Evolutionary conservation across 2,329 filamentous ascomycete genomes (phyloP), one percentile per base, ranked within the genome.

Genomic region (Ophiostoma fasciatum): DNA sequence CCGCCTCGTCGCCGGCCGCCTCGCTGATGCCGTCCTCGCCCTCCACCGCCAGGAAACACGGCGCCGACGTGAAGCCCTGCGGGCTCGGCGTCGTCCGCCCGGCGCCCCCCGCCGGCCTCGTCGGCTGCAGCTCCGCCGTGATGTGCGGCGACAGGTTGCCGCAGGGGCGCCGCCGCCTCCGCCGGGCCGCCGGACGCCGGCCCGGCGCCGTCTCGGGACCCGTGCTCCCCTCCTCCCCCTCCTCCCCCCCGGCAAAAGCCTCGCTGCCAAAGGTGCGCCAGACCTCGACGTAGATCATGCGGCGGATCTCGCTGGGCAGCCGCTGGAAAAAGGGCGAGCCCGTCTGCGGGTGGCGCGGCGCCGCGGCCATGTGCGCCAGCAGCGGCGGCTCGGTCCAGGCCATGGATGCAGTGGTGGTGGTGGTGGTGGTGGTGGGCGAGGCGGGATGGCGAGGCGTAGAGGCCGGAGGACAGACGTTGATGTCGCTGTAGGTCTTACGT

Each of bases 271-370:
- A 45, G 27, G 4, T 33, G 15, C 44, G 40, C 48, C 49, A 54
- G 23, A 48, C 37, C 28, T 54, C 48, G 20, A 42, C 18, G 37
- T 54, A 55, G 23, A 55, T 49, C 41, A 52, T 44, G 17, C 47
- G 39, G n/a, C 53, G 51, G 31, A 55, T 46, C 40, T 55, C 52
- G 28, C 36, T 35, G 9, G 51, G 51, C 13, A 55, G 48, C 8
- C 35, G 26, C 3, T 41, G 27, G 38, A 55, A 54, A 31, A 55
- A 49, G 12, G 34, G 41, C 13, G 51, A 52, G 2, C 31, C 60
- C 23, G 57, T 57, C 55, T 71, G 68, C 47, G 53, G 58, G 36
- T 68, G 56, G 36, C 62, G 58, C 51, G 13, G 26, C 14, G 4
- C 8, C 14, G 23, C 5, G 11, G 28, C 7, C 17, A 17, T 35